Conservation (phyloP, 2,329 filamentous ascomycete genomes). For the Verticillium klebahnii region DNA sequence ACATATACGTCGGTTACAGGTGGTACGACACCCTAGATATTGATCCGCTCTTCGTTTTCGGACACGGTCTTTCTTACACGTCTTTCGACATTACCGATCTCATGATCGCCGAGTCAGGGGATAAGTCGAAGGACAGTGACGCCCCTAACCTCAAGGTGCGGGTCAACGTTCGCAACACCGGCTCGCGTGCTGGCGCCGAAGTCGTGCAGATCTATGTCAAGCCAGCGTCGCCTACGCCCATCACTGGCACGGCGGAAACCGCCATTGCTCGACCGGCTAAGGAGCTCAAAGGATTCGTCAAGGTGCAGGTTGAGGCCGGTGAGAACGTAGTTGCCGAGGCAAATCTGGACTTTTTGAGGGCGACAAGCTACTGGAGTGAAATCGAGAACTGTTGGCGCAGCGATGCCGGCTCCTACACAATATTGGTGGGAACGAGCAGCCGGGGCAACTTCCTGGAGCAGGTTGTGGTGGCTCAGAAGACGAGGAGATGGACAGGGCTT, state of each 20-base stretch:
- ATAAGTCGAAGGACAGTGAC: constrained; percentile 36
- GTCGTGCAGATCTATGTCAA: constrained; percentile 55
- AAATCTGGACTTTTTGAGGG: constrained; percentile 9
- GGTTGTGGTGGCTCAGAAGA: constrained; percentile 8
- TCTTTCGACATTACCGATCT: constrained; percentile 44
- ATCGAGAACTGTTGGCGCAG: constrained; percentile 31
- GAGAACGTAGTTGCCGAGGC: constrained; percentile 26
- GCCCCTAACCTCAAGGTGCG: constrained; percentile 52
- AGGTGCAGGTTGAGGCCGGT: constrained; percentile 43
- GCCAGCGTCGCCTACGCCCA: constrained; percentile 18
- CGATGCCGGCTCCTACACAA: constrained; percentile 29
- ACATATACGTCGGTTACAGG: constrained; percentile 7
- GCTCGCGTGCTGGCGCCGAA: constrained; percentile 45
- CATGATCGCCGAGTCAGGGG: constrained; percentile 47
- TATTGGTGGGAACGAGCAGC: constrained; percentile 29
- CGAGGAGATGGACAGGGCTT: constrained; percentile 9
- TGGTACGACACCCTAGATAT: constrained; percentile 35
- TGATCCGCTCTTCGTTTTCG: constrained; percentile 4
- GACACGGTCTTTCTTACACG: constrained; percentile 49
- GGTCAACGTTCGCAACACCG: constrained; percentile 61
- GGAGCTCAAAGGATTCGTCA: constrained; percentile 61
- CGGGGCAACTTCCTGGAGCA: constrained; percentile 15
- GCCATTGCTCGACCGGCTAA: constrained; percentile 36
- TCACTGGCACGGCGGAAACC: constrained; percentile 35
- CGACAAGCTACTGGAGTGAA: constrained; percentile 36